Evolutionary conservation across 73 alveolate species (phyloP), one percentile per base, ranked within the genome.

Genomic region (Stentor coeruleus): DNA sequence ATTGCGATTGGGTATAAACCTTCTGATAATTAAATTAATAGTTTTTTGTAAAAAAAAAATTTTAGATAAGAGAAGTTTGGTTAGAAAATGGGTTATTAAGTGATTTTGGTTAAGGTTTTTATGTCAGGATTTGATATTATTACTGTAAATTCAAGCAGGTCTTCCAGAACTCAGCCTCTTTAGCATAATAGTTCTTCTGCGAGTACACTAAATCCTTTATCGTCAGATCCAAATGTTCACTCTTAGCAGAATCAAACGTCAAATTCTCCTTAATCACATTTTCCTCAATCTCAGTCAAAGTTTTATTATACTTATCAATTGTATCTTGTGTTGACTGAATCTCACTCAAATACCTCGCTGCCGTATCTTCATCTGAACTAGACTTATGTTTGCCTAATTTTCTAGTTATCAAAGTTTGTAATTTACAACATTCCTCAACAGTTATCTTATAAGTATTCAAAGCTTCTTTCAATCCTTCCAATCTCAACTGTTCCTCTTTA

Each of bases 381-480:
- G 42, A 20, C 39, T 31, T 66, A 66, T 66, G 79, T 33, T 66
- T 66, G 20, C 49, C 79, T 2, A 66, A 2, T 33, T 66, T 66
- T 2, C 79, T 66, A 20, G 79, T 20, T 28, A 66, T 66, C 14
- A 66, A 33, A 31, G 36, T 66, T 66, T 66, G 40, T 33, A 20
- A 31, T 66, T 66, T 20, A 20, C 49, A 66, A 40, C 37, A 66
- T 2, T 66, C 79, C n/a, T 66, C 79, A 26, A 66, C 37, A 20
- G 37, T 66, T 33, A 26, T 11, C 39, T 66, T 66, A 33, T 66
- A 66, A 66, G 79, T 20, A 31, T 31, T 66, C 79, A 66, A 26
- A 0, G 79, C 79, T 20, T 20, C 40, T 66, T 66, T 66, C 79
- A 66, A 40, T 40, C 79, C 79, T 2, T 66, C 79, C 36, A 66